phyloP scores from a whole-genome alignment of 1,284 basidiomycete species.

The Meripilus lineatus region DNA sequence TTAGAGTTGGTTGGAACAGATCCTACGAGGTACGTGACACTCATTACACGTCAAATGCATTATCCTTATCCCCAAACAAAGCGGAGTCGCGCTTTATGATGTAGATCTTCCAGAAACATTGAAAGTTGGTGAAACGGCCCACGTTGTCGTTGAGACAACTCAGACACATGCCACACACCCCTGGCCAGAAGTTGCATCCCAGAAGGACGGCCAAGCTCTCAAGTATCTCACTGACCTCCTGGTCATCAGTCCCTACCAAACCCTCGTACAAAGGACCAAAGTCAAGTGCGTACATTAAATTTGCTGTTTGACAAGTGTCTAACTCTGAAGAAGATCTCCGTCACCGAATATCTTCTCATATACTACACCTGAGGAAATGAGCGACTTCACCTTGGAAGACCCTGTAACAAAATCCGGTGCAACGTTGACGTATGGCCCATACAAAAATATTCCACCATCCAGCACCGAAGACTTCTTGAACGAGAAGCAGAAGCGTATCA shows the following conservation, averaged over 20 bases:
- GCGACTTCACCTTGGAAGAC: constrained; percentile 50
- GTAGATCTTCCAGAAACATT: constrained; percentile 42
- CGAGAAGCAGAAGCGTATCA: constrained; percentile 59
- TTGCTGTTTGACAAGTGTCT: background rate
- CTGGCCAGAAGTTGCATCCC: constrained; percentile 69
- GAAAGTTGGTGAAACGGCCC: constrained; percentile 53
- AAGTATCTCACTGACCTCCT: constrained; percentile 74
- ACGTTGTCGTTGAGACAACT: constrained; percentile 72
- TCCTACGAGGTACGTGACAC: constrained; percentile 42
- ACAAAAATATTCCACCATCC: constrained; percentile 66
- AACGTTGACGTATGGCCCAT: constrained; percentile 88
- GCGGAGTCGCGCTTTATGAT: constrained; percentile 35
- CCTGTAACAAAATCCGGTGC: constrained; percentile 72
- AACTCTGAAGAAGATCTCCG: constrained; percentile 45
- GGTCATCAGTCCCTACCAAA: constrained; percentile 80
- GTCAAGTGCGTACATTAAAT: constrained; percentile 52
- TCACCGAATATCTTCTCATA: constrained; percentile 65
- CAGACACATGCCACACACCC: constrained; percentile 74
- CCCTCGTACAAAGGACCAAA: constrained; percentile 81
- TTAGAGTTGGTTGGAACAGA: constrained; percentile 48
- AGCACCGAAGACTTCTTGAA: constrained; percentile 49
- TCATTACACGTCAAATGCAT: background rate
- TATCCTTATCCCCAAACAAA: constrained; percentile 13
- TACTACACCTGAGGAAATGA: constrained; percentile 55
- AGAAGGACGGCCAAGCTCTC: constrained; percentile 78